Evolutionary conservation across 2,329 filamentous ascomycete genomes (phyloP).

Genomic region (Paradendryphiella salina): DNA sequence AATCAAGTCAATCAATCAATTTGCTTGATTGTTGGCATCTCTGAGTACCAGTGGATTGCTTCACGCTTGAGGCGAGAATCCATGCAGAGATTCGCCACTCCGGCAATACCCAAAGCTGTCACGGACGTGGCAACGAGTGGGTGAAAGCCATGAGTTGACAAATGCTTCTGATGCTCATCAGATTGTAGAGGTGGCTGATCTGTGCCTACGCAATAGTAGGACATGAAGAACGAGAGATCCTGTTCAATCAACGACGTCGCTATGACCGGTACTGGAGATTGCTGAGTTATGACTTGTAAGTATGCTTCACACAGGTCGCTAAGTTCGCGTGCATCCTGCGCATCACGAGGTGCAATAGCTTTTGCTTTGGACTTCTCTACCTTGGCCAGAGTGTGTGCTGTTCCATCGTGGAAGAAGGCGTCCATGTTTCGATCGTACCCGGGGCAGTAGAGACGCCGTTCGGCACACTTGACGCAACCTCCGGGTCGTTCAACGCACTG

Average conservation of each 20-base stretch:
- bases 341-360: constrained; percentile 34
- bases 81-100: constrained; percentile 35
- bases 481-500: constrained; percentile 40
- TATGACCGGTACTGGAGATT: constrained; percentile 18
- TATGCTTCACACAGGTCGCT: constrained; percentile 3
- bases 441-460: constrained; percentile 31
- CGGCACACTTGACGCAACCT: constrained; percentile 35
- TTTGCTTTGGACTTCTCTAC: constrained; percentile 38
- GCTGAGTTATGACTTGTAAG: constrained; percentile 8
- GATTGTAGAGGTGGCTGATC: constrained; percentile 37
- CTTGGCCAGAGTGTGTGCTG: constrained; percentile 31
- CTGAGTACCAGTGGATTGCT: constrained; percentile 39
- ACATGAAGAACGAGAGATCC: constrained; percentile 43
- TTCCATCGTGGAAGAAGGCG: constrained; percentile 40
- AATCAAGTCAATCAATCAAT: too few relatives aligned
- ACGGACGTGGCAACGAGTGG: constrained; percentile 39
- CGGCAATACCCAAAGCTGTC: constrained; percentile 43
- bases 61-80: constrained; percentile 33
- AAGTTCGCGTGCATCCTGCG: constrained; percentile 10
- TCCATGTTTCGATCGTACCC: constrained; percentile 39
- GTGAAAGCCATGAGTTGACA: constrained; percentile 39
- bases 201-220: constrained; percentile 28
- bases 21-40: too few relatives aligned
- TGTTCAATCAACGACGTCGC: constrained; percentile 34
- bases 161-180: constrained; percentile 25